Evolutionary conservation across 495 filamentous ascomycete species (phyloP).

Genomic region (Neurospora africana): DNA sequence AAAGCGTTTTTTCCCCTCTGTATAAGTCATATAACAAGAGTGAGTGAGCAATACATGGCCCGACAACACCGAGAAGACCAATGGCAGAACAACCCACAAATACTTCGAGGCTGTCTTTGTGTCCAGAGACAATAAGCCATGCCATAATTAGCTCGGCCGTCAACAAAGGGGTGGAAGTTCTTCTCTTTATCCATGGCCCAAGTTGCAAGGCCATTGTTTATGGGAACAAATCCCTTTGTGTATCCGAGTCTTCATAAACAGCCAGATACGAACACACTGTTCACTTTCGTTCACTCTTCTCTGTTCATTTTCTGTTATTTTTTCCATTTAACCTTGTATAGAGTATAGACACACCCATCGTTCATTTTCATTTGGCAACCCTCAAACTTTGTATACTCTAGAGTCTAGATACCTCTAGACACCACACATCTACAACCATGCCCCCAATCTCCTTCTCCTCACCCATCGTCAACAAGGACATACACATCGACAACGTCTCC

Average conservation of each 20-base stretch:
- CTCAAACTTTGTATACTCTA: too few species aligned
- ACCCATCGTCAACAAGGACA: fast-evolving
- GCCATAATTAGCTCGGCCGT: background rate
- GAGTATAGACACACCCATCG: too few species aligned
- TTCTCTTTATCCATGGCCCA: background rate
- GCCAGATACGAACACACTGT: background rate
- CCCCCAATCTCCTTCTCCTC: background rate
- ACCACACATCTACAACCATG: background rate
- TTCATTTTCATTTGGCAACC: too few species aligned
- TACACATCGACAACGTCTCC: background rate
- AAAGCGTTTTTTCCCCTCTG: too few species aligned
- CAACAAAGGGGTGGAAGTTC: background rate
- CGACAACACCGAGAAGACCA: too few species aligned
- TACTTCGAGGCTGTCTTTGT: background rate
- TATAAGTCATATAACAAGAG: too few species aligned
- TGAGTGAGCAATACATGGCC: too few species aligned
- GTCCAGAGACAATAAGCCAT: background rate
- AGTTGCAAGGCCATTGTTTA: background rate
- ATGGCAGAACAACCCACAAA: too few species aligned
- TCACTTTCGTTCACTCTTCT: background rate
- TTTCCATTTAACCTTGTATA: too few species aligned
- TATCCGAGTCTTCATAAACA: background rate
- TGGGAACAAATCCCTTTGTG: background rate
- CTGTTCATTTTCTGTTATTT: background rate
- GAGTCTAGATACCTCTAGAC: too few species aligned